Evolutionary conservation across 2,329 filamentous ascomycete species (phyloP), one percentile per base, ranked within the genome.

Genomic region (Leptographium procerum): DNA sequence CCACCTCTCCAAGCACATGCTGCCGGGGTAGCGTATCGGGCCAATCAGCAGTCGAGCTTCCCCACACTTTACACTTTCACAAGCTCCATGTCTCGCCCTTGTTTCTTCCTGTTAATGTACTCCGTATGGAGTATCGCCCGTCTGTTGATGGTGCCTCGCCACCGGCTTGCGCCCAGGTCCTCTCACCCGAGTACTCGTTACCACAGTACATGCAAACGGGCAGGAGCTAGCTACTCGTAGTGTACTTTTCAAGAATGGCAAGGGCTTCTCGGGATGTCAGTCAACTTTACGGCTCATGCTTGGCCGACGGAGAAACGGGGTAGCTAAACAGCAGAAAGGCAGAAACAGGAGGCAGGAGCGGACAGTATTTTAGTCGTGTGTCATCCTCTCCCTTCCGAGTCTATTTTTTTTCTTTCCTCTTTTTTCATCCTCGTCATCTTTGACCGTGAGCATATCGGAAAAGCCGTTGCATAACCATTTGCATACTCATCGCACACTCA

Each of bases 21-120:
- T 57, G 54, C 43, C 54, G 54, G 33, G 22, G 26, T 14, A 45
- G 26, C n/a, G 5, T 45, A 56, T 31, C 34, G 9, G 16, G 34
- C 61, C 61, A 63, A 63, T 63, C 60, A 63, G 52, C 16, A 29
- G 19, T 14, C 24, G 34, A n/a, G 52, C 53, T 66, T 64, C 66
- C 62, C 65, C 66, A 65, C 66, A 65, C 65, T 67, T 66, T 67
- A 65, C 65, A 65, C 65, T 67, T 67, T 67, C 66, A 68, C 66
- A 64, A 66, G 66, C 65, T 61, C 56, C 40, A 52, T 40, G 52
- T 29, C 24, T 51, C 47, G 51, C 59, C 50, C 43, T 40, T 31
- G 28, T 47, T 55, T 40, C 22, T 29, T 13, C 22, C 11, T 36
- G 13, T 40, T 26, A 28, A 43, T 19, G 7, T 43, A 43, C n/a